These are phyloP conservation scores for Geotrichum histeridarum DNA, from an alignment of 1,139 yeast genomes.

Conservation along the genomic window DNA sequence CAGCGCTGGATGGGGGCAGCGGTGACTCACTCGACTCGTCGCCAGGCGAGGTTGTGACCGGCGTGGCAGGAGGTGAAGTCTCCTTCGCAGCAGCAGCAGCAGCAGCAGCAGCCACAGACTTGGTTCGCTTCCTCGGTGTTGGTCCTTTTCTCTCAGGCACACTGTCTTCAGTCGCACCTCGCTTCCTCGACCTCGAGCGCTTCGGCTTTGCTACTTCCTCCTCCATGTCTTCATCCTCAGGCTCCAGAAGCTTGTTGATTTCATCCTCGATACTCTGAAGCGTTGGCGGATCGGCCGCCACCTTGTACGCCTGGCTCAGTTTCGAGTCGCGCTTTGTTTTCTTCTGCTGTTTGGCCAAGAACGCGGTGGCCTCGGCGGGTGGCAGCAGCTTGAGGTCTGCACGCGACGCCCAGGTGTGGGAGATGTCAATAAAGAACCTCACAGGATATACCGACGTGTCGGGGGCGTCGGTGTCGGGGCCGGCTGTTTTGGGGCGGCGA, in stretches of 20 bases:
- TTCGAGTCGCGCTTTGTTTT: not conserved
- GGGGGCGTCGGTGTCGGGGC: conserved; percentile 3
- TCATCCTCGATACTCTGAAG: conserved; percentile 9
- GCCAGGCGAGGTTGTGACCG: not conserved
- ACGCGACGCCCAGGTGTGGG: conserved; percentile 34
- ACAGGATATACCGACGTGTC: conserved; percentile 32
- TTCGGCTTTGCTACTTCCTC: conserved; percentile 18
- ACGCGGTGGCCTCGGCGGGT: conserved; percentile 4
- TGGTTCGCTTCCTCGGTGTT: not conserved
- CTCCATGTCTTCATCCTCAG: conserved; percentile 20
- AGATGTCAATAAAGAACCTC: conserved; percentile 34
- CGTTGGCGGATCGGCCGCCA: conserved; percentile 12
- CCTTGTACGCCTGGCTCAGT: conserved; percentile 5
- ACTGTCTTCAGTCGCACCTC: not conserved
- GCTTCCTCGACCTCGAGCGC: conserved; percentile 8
- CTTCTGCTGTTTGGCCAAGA: conserved; percentile 4
- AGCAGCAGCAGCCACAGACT: not conserved
- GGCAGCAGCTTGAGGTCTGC: conserved; percentile 9
- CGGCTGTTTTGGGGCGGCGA: conserved; percentile 19
- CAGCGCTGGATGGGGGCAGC: not conserved
- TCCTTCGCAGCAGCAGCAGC: not conserved
- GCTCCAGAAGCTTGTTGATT: conserved; percentile 9
- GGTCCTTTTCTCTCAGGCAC: too few relatives aligned
- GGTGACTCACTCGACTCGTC: not conserved
- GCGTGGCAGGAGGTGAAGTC: not conserved